Conservation (phyloP, 768 basidiomycete genomes). For the Tricholoma flavovirens region DNA sequence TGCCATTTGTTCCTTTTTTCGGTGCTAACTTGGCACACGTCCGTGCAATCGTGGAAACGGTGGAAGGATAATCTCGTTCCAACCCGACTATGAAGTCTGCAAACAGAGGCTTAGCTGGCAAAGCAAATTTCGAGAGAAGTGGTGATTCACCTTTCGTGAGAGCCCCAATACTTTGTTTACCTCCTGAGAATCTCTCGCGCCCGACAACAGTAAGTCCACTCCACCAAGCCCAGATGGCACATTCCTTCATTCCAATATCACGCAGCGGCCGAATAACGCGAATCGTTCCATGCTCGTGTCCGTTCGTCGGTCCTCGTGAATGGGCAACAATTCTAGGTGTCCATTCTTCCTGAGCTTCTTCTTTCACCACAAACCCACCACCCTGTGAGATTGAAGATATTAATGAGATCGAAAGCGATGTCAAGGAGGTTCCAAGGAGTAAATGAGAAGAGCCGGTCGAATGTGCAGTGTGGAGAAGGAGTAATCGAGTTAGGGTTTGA, state of each 20-base stretch:
- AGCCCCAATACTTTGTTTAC: constrained; percentile 53
- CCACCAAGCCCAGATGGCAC: constrained; percentile 77
- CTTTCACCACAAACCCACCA: constrained; percentile 62
- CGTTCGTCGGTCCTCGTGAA: constrained; percentile 5
- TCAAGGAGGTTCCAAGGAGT: constrained; percentile 74
- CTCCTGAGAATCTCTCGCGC: constrained; percentile 37
- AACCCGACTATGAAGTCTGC: constrained; percentile 76
- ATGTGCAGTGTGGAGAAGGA: constrained; percentile 62
- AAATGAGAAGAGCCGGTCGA: constrained; percentile 64
- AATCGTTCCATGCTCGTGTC: constrained; percentile 23
- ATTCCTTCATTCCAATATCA: constrained; percentile 77
- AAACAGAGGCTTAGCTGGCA: neutral
- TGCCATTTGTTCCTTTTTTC: constrained; percentile 43
- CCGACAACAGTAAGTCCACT: constrained; percentile 46
- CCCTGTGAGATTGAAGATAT: constrained; percentile 75
- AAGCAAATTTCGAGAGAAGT: neutral
- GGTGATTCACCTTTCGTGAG: constrained; percentile 59
- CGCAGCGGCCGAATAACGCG: constrained; percentile 62
- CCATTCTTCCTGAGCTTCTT: constrained; percentile 75
- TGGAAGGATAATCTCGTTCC: constrained; percentile 81
- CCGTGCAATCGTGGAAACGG: constrained; percentile 76
- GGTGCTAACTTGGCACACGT: constrained; percentile 77
- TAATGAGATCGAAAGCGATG: constrained; percentile 66
- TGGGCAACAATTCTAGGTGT: constrained; percentile 17
- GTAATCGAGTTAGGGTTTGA: constrained; percentile 54